Evolutionary conservation across 2,329 filamentous ascomycete genomes (phyloP), one percentile per base, ranked within the genome.

Genomic region (Trichophyton rubrum): DNA sequence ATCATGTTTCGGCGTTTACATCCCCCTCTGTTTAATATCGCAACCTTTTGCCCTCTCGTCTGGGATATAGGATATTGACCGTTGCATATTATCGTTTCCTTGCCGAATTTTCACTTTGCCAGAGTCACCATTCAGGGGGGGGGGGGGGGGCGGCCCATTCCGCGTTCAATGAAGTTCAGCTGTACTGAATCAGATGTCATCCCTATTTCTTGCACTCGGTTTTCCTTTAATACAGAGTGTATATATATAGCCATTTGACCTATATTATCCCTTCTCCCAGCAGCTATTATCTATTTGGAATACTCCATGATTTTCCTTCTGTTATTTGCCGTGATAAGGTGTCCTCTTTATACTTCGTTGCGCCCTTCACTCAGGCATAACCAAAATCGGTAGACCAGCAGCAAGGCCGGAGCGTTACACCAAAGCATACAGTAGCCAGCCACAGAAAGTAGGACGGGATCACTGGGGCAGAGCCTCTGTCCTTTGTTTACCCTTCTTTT

Each of bases 31-130:
- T 35, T 47, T 35, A 49, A 45, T 59, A 56, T 58, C 5, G 6
- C 30, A 2, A 27, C 30, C 11, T 45, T 24, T n/a, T 41, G 17
- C n/a, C 40, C 40, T 20, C 40, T 57, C 40, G 7, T 40, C 15
- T 58, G 24, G 35, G 56, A 58, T 43, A 58, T 58, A 58, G 56
- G 56, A 58, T 58, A 45, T n/a, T 43, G 56, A 17, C 40, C 30
- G 35, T 45, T 30, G 15, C 56, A 58, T 45, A 43, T 43, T 43
- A 43, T 24, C 15, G 13, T 45, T 30, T 40, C n/a, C 30, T 35
- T 35, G 15, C n/a, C 17, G 20, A 27, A 7, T 15, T 17, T 56
- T 9, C 15, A 11, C 27, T 24, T 58, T 15, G 35, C 4, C 35
- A 11, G 3, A n/a, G 17, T 55, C n/a, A 35, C 22, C 24, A 27